Conservation (phyloP, 192 early-diverging fungal genomes). For the Oehlia diaphana region DNA sequence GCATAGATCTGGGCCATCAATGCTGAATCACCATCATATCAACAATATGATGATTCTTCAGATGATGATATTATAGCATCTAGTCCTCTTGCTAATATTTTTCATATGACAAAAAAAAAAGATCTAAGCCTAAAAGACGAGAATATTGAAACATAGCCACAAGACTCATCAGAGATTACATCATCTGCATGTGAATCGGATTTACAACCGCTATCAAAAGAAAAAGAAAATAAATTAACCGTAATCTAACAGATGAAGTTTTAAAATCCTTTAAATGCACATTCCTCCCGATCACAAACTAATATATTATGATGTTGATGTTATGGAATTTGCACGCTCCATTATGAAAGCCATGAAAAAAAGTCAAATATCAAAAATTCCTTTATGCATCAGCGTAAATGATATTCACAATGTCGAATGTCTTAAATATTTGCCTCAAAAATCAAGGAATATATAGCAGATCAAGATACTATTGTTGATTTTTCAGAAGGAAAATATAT, state of each 20-base stretch:
- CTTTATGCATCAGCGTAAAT: not conserved
- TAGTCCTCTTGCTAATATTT: no score
- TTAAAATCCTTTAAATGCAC: constrained; percentile 1
- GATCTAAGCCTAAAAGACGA: no score
- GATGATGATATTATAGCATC: no score
- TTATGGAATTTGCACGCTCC: not conserved
- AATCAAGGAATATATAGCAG: constrained; percentile 1
- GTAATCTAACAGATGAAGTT: constrained; percentile 3
- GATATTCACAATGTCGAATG: constrained; percentile 17
- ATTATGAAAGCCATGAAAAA: not conserved
- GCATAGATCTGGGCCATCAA: no score
- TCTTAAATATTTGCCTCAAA: constrained; percentile 13
- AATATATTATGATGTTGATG: not conserved
- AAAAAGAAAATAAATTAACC: constrained; percentile 17
- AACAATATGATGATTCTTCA: no score
- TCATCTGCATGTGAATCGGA: not conserved
- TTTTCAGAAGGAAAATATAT: constrained; percentile 5
- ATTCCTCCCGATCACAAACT: not conserved
- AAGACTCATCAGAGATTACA: not conserved
- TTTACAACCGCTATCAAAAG: not conserved
- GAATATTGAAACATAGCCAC: no score
- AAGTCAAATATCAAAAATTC: constrained; percentile 7
- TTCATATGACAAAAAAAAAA: no score
- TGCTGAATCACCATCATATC: no score
- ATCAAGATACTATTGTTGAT: not conserved